These are phyloP conservation scores for Salvia splendens DNA, from an alignment of 257 asterid genomes.

Conservation along the genomic window DNA sequence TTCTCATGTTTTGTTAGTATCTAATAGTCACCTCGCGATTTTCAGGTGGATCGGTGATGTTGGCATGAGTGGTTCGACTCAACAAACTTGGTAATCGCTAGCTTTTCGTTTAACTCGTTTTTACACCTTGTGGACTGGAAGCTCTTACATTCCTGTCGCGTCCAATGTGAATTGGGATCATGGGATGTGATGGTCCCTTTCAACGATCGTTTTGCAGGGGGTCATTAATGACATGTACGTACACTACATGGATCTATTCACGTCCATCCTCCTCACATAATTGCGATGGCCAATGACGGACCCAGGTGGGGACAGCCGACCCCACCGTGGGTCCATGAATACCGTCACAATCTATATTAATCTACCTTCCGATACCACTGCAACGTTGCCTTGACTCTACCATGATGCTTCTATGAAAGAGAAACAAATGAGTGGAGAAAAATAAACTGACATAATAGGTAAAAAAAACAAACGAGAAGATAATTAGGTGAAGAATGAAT, in stretches of 20 bases:
- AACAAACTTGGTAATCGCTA: constrained; percentile 70
- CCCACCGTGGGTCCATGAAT: no score
- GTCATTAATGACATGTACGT: constrained; percentile 63
- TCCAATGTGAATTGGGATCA: no score
- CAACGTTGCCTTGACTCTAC: no score
- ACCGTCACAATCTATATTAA: no score
- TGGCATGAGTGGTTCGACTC: constrained; percentile 83
- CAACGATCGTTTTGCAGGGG: constrained; percentile 63
- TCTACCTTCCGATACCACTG: no score
- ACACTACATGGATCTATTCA: constrained; percentile 92
- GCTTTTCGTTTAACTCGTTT: not conserved
- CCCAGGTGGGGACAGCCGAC: no score
- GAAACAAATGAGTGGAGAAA: no score
- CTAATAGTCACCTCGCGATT: constrained; percentile 20
- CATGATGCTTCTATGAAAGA: no score
- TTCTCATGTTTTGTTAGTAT: not conserved
- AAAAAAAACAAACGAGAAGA: no score
- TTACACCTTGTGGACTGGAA: not conserved
- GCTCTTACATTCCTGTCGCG: no score
- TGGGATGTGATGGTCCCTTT: constrained; percentile 9
- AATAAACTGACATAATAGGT: no score
- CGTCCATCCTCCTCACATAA: constrained; percentile 85
- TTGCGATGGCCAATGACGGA: constrained; percentile 52
- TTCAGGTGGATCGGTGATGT: constrained; percentile 89
- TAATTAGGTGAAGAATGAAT: no score